Base-by-base conservation (phyloP, 768 basidiomycete species). In the Cytidiella melzeri region DNA sequence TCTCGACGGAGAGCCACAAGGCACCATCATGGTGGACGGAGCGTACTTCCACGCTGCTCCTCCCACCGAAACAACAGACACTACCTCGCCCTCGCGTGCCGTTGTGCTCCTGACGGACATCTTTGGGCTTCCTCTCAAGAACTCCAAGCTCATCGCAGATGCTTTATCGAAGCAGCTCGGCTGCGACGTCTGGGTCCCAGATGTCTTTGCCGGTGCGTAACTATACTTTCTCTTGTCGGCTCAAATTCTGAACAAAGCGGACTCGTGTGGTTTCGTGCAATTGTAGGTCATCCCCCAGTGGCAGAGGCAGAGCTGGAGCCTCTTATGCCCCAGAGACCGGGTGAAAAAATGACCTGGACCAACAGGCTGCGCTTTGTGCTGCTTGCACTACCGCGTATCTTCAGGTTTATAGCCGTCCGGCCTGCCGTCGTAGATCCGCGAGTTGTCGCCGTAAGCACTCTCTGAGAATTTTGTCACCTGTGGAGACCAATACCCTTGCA, bases 171-270 rank as follows among this genome's bases (percentile, higher is more conserved):
- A 71, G 48, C 57, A 62, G 11, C 56, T 82, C 24, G 64, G 68
- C 15, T 78, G 80, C 53, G 82, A 83, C 55, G 80, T 82, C 18
- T 83, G 78, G 75, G 69, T 80, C 15, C 82, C 81, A 5, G 80
- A 84, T 63, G 61, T 79, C 40, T 84, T 82, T 55, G 59, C 69
- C 51, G 82, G 81, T 77, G 45, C 36, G 67, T 57, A 3, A 3
- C 26, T 18, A 23, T 50, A n/a, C n/a, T n/a, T n/a, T n/a, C n/a
- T n/a, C n/a, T n/a, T n/a, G n/a, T n/a, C n/a, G n/a, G n/a, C n/a
- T n/a, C n/a, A n/a, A n/a, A n/a, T n/a, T n/a, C n/a, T n/a, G n/a
- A n/a, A n/a, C n/a, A n/a, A n/a, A n/a, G n/a, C n/a, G n/a, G n/a
- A n/a, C n/a, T n/a, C n/a, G n/a, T n/a, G n/a, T n/a, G n/a, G n/a